Conservation (phyloP, 768 basidiomycete genomes). For the Ramaria rubella region DNA sequence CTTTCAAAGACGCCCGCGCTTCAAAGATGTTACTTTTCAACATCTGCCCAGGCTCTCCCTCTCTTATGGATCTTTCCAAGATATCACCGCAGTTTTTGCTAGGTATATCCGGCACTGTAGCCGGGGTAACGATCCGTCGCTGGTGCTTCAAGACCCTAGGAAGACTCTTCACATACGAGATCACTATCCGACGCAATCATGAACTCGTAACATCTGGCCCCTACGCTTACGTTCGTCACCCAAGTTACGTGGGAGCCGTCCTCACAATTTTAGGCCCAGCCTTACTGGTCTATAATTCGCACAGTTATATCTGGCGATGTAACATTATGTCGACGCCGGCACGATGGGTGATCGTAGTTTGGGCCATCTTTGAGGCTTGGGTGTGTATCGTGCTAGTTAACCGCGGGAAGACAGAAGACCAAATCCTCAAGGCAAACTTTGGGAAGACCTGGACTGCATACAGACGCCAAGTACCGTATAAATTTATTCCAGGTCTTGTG, state of each 20-base stretch:
- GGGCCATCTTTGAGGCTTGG: too few relatives aligned
- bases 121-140: neutral
- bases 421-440: too few relatives aligned
- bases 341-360: too few relatives aligned
- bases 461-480: too few relatives aligned
- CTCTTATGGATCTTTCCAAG: neutral
- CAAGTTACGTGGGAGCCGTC: conserved; percentile 11
- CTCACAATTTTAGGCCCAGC: conserved; percentile 1
- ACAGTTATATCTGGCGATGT: neutral
- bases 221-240: conserved; percentile 20
- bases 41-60: neutral
- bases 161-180: conserved; percentile 16
- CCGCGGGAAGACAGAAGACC: too few relatives aligned
- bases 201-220: conserved; percentile 17
- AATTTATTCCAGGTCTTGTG: too few relatives aligned
- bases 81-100: neutral
- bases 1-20: neutral
- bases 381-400: too few relatives aligned
- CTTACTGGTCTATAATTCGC: neutral
- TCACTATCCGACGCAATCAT: conserved; percentile 18
- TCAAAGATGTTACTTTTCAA: neutral
- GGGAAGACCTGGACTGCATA: too few relatives aligned
- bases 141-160: conserved; percentile 16
- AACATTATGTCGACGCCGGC: neutral
- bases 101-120: neutral